Evolutionary conservation across 140 eudicot genomes (phyloP), one percentile per base, ranked within the genome.

Genomic region (Flaveria floridana): DNA sequence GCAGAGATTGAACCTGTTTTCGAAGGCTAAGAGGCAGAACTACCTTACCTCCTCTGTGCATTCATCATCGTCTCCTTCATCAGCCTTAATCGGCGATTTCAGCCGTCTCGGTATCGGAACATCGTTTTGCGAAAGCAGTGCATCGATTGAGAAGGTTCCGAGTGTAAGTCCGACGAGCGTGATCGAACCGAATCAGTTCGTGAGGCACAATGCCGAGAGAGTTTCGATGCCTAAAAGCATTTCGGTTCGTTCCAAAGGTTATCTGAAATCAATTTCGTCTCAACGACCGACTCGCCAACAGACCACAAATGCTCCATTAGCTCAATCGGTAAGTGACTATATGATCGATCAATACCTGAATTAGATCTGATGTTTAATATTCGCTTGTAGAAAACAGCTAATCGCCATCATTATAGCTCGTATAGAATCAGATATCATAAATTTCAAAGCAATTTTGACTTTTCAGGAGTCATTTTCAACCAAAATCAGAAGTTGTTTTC

Each of bases 181-280:
- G 15, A 86, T 86, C 56, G 88, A 89, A 71, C 82, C 75, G 1
- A 85, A 83, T 39, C 82, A 76, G 14, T 66, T 83, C 64, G 82
- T 69, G 7, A 81, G 80, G 34, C 79, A 81, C 20, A 82, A 15
- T 25, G 46, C 71, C 59, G 87, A 80, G 75, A 73, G 83, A 73
- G 79, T 68, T 59, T 28, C 85, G 8, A 72, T 87, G 83, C 96
- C 96, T 10, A 91, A 89, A 84, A 91, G 92, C 82, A 89, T 89
- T 30, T 89, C 97, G 0, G 92, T 92, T 62, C 88, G 96, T 57
- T 89, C 96, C 16, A 84, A 76, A 48, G 89, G 89, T 25, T 89
- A 78, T 62, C 65, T 77, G 83, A 89, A 89, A 84, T 70, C 81
- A 52, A 50, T 51, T 61, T 26, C 77, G 48, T 20, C 84, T 75